phyloP scores from a whole-genome alignment of 2,329 filamentous ascomycete genomes.

The Cercospora citrullina region DNA sequence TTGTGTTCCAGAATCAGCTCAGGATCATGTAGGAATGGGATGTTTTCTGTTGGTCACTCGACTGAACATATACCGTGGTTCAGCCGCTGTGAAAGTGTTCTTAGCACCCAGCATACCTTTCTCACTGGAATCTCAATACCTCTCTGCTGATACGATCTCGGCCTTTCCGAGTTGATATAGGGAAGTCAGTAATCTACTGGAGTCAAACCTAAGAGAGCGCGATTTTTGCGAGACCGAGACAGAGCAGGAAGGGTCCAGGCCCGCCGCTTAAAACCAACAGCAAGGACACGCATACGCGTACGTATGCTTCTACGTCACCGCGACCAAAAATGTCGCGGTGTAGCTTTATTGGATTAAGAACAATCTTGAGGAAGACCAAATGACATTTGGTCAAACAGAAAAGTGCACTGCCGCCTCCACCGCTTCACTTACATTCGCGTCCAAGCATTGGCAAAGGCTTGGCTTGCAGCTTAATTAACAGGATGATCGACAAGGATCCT shows the following conservation, averaged over 20 bases:
- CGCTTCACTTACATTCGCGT: constrained; percentile 6
- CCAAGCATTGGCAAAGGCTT: constrained; percentile 14
- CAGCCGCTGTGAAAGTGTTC: neutral
- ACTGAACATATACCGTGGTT: neutral
- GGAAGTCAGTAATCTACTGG: neutral
- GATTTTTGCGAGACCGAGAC: neutral
- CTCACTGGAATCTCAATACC: too few species aligned
- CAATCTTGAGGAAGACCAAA: neutral
- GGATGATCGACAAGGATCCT: constrained; percentile 16
- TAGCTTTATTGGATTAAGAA: neutral
- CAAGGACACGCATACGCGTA: constrained; percentile 5
- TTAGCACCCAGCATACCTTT: neutral
- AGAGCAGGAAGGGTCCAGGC: neutral
- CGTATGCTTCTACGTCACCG: constrained; percentile 18
- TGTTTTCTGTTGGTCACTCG: neutral
- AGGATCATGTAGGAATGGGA: neutral
- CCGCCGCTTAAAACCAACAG: neutral
- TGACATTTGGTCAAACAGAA: neutral
- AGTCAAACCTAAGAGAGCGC: neutral
- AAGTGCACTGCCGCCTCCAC: neutral
- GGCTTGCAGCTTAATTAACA: constrained; percentile 3
- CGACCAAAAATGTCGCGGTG: neutral
- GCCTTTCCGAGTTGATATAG: too few species aligned
- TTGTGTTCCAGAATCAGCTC: neutral
- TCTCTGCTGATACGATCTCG: too few species aligned